A percentile compares a stretch with the other conserved stretches of the same genome.
Evolutionary conservation across 768 basidiomycete genomes (phyloP).

Genomic region (Erythrobasidium yunnanense): DNA sequence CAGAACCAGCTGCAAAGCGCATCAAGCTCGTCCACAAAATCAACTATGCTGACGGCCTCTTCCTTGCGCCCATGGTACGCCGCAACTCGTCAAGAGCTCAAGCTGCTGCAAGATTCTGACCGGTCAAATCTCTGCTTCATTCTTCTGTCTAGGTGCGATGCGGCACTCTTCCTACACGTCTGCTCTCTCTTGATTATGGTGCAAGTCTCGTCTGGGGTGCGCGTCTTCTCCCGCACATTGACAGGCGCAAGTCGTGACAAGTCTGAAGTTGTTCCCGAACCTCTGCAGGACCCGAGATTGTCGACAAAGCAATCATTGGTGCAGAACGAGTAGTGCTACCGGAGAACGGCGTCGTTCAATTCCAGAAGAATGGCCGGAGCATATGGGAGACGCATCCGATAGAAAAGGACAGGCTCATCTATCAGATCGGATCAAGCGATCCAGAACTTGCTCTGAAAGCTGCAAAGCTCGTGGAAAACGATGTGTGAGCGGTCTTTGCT

Average conservation of each 20-base stretch:
- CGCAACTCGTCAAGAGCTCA: not conserved
- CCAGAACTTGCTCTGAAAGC: slow-evolving; percentile 87
- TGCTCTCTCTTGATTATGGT: slow-evolving; percentile 62
- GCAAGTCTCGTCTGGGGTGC: slow-evolving; percentile 59
- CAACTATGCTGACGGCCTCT: slow-evolving; percentile 69
- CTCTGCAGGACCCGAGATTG: slow-evolving; percentile 82
- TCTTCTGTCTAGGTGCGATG: slow-evolving; percentile 13
- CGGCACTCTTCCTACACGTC: slow-evolving; percentile 31
- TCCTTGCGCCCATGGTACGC: slow-evolving; percentile 95
- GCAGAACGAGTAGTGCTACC: slow-evolving; percentile 56
- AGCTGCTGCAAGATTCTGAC: not conserved
- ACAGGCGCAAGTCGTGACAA: not conserved
- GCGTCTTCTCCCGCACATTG: not conserved
- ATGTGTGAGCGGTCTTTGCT: slow-evolving; percentile 47
- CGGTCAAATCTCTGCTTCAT: too few species aligned
- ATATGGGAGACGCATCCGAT: slow-evolving; percentile 88
- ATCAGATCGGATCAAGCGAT: slow-evolving; percentile 83
- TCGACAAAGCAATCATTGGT: slow-evolving; percentile 90
- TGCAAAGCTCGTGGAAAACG: slow-evolving; percentile 69
- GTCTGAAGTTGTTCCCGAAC: not conserved
- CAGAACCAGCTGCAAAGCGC: slow-evolving; percentile 1
- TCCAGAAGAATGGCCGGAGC: slow-evolving; percentile 65
- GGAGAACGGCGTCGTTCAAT: slow-evolving; percentile 71
- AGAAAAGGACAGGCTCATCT: slow-evolving; percentile 87
- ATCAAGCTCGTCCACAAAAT: slow-evolving; percentile 20